Conservation (phyloP, 352 stramenopile genomes). For the Discostella stelligera region DNA sequence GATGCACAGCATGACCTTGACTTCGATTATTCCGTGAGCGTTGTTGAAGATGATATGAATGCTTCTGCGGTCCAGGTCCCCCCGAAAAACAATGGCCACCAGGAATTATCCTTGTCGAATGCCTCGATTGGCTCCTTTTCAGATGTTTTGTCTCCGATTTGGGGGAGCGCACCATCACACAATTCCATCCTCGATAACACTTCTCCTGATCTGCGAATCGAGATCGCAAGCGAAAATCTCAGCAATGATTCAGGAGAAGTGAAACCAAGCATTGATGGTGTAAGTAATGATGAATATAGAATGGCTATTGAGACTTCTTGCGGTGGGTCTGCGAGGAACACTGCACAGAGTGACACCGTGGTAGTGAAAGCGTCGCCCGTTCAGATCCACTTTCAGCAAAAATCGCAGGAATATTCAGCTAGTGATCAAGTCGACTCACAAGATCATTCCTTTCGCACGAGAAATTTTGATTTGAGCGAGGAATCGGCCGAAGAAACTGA, state of each 20-base stretch:
- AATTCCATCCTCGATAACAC: slow-evolving; percentile 23
- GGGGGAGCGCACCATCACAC: slow-evolving; percentile 31
- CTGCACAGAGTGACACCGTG: too few species aligned
- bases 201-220: not conserved
- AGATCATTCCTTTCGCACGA: not conserved
- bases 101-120: slow-evolving; percentile 2
- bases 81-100: too few species aligned
- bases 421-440: not conserved
- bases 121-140: not conserved
- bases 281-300: too few species aligned
- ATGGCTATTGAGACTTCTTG: too few species aligned
- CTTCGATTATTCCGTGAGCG: too few species aligned
- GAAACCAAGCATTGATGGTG: not conserved
- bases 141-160: slow-evolving; percentile 33
- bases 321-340: too few species aligned
- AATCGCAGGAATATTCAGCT: not conserved
- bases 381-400: slow-evolving; percentile 11
- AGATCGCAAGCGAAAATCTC: too few species aligned
- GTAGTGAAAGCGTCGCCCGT: slow-evolving; percentile 9
- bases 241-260: not conserved
- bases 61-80: not conserved
- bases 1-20: too few species aligned
- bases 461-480: not conserved
- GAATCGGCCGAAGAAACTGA: not conserved
- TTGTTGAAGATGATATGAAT: not conserved